These are phyloP conservation scores for Sugiyamaella paludigena DNA, from an alignment of 1,139 yeast genomes.

Conservation along the genomic window DNA sequence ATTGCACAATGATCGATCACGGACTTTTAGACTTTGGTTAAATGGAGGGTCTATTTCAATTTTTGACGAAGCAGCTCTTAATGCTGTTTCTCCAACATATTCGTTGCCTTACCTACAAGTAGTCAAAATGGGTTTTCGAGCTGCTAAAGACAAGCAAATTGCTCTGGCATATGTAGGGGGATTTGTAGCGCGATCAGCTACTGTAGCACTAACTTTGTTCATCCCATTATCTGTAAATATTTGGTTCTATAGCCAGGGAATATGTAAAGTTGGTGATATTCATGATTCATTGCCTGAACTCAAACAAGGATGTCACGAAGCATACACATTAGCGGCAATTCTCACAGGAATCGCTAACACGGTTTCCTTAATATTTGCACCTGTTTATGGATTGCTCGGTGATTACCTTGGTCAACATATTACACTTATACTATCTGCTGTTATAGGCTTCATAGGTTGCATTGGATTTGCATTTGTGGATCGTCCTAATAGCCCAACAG, in stretches of 20 bases:
- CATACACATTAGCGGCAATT: constrained; percentile 63
- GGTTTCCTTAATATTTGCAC: constrained; percentile 56
- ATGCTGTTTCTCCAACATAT: constrained; percentile 19
- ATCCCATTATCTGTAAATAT: constrained; percentile 62
- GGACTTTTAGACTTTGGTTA: constrained; percentile 34
- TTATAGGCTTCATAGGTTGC: constrained; percentile 42
- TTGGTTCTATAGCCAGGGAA: constrained; percentile 43
- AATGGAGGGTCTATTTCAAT: constrained; percentile 26
- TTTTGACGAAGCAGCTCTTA: constrained; percentile 34
- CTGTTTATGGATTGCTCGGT: constrained; percentile 58
- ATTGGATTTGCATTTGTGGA: constrained; percentile 37
- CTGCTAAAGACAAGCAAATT: constrained; percentile 40
- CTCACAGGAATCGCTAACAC: constrained; percentile 65
- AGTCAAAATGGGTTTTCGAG: constrained; percentile 47
- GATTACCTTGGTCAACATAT: constrained; percentile 50
- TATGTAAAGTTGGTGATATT: constrained; percentile 26
- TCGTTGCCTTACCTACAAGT: constrained; percentile 39
- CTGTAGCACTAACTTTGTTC: constrained; percentile 59
- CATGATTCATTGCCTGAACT: constrained; percentile 25
- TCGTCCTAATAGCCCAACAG: constrained; percentile 37
- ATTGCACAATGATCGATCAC: constrained; percentile 47
- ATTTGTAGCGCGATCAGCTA: constrained; percentile 62
- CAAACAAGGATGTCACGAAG: constrained; percentile 52
- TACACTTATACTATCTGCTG: constrained; percentile 39
- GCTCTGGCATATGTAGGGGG: constrained; percentile 59